Conservation (phyloP, 352 stramenopile species). For the Phytophthora idaei region DNA sequence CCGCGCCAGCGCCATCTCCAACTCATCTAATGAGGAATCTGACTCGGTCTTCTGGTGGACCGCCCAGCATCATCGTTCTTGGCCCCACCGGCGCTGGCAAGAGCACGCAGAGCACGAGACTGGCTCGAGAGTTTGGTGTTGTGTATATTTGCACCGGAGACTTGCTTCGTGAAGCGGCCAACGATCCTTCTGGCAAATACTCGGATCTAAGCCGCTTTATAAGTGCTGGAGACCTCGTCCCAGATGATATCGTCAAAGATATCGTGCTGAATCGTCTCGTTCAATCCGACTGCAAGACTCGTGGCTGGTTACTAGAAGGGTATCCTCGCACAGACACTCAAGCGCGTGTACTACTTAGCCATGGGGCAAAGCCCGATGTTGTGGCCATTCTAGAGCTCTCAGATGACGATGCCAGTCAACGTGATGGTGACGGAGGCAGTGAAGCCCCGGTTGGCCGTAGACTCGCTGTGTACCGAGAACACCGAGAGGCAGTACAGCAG, state of each 20-base stretch:
- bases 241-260: constrained; percentile 94
- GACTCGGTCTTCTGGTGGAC: constrained; percentile 10
- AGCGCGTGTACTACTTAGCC: constrained; percentile 83
- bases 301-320: constrained; percentile 95
- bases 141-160: constrained; percentile 94
- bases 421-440: constrained; percentile 80
- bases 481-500: constrained; percentile 79
- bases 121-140: constrained; percentile 88
- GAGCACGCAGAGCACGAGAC: constrained; percentile 93
- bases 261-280: constrained; percentile 78
- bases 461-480: constrained; percentile 79
- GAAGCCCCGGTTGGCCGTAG: constrained; percentile 48
- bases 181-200: constrained; percentile 56
- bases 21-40: constrained; percentile 3
- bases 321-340: constrained; percentile 94
- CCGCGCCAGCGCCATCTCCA: constrained; percentile 10
- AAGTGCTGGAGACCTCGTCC: constrained; percentile 87
- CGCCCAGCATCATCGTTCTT: constrained; percentile 84
- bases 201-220: constrained; percentile 89
- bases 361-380: constrained; percentile 84
- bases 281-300: constrained; percentile 84
- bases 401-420: constrained; percentile 84
- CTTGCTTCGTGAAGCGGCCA: constrained; percentile 91
- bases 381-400: constrained; percentile 93
- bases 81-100: constrained; percentile 95